These are phyloP conservation scores for Trypanosoma mega DNA, from an alignment of 208 protist species.

Conservation along the genomic window DNA sequence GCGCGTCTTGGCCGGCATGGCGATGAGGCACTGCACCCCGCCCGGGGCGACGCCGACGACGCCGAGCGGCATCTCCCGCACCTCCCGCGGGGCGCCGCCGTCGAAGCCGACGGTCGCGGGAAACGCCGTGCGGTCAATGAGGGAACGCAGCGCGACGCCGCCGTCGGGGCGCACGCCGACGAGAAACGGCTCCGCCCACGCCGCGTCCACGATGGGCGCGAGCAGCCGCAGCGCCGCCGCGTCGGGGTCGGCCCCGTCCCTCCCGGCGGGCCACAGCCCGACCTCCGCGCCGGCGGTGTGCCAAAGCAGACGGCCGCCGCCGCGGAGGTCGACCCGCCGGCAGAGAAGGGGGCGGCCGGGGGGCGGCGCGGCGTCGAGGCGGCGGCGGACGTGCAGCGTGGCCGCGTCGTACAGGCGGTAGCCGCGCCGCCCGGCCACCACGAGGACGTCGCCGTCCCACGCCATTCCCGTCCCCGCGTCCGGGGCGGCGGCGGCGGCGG, in stretches of 20 bases:
- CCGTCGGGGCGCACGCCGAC: slow-evolving; percentile 14
- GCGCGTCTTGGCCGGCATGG: slow-evolving; percentile 15
- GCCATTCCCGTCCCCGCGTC: slow-evolving; percentile 5
- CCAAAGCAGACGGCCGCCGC: too few species aligned
- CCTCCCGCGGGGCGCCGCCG: slow-evolving; percentile 19
- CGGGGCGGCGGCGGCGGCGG: neutral
- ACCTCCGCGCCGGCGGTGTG: too few species aligned
- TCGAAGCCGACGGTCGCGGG: neutral
- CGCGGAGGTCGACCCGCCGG: too few species aligned
- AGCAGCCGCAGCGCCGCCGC: slow-evolving; percentile 1
- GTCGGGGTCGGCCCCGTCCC: neutral
- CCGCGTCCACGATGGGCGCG: slow-evolving; percentile 21
- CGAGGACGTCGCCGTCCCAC: slow-evolving; percentile 19
- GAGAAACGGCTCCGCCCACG: slow-evolving; percentile 25
- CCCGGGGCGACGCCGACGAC: neutral
- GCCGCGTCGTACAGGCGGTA: slow-evolving; percentile 19
- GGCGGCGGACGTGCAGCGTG: neutral
- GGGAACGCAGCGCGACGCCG: slow-evolving; percentile 9
- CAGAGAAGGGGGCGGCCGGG: too few species aligned
- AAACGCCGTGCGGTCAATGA: slow-evolving; percentile 17
- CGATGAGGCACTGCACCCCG: slow-evolving; percentile 7
- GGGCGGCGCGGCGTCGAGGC: neutral
- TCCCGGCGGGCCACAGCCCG: too few species aligned
- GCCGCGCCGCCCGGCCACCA: slow-evolving; percentile 6
- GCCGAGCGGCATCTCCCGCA: slow-evolving; percentile 16